Conservation (phyloP, 2,329 filamentous ascomycete genomes). For the Nemania sp. region DNA sequence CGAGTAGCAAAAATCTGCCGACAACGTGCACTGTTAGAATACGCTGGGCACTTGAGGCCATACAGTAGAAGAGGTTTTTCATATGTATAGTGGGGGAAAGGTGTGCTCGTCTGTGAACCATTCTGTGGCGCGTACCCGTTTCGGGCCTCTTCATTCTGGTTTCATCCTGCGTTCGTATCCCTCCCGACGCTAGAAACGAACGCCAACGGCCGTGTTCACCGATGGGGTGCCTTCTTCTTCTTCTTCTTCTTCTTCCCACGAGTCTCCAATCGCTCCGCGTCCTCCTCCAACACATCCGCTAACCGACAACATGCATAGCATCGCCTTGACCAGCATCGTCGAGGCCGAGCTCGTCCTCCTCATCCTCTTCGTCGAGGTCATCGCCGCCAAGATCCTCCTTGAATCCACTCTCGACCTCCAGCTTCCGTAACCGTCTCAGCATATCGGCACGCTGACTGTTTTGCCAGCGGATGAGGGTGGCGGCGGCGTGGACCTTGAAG, state of each 20-base stretch:
- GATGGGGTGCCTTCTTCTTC: too few species aligned
- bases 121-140: not conserved
- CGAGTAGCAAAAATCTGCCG: constrained; percentile 24
- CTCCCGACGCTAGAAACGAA: not conserved
- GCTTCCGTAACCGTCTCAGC: constrained; percentile 72
- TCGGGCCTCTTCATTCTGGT: not conserved
- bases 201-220: not conserved
- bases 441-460: constrained; percentile 79
- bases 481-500: constrained; percentile 91
- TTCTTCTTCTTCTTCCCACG: not conserved
- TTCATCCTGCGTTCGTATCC: not conserved
- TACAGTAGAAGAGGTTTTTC: not conserved
- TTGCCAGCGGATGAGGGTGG: constrained; percentile 91
- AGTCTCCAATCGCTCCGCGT: not conserved
- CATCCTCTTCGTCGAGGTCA: constrained; percentile 63
- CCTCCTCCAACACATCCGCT: not conserved
- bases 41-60: constrained; percentile 29
- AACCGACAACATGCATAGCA: constrained; percentile 40
- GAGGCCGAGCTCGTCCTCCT: constrained; percentile 46
- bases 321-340: constrained; percentile 39
- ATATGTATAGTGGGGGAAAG: not conserved
- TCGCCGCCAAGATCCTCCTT: constrained; percentile 67
- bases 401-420: constrained; percentile 80
- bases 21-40: constrained; percentile 28
- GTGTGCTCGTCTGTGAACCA: not conserved